These are phyloP conservation scores for Tolypocladium ophioglossoides DNA, from an alignment of 2,329 filamentous ascomycete species.

Conservation along the genomic window DNA sequence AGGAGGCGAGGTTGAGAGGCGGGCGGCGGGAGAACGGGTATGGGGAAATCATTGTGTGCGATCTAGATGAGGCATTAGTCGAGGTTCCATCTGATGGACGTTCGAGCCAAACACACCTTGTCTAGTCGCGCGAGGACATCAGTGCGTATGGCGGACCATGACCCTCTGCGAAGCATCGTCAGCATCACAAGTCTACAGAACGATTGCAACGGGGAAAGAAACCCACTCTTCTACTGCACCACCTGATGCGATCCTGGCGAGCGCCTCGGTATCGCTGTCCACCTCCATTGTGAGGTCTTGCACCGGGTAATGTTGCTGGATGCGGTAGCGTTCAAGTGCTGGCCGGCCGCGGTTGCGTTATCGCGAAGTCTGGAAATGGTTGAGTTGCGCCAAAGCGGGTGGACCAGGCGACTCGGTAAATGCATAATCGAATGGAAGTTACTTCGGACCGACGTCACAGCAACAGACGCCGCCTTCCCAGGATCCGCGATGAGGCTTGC, in stretches of 20 bases:
- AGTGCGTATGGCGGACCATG: constrained; percentile 58
- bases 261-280: constrained; percentile 39
- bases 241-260: constrained; percentile 39
- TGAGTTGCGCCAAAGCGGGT: background rate
- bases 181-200: constrained; percentile 8
- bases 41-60: constrained; percentile 63
- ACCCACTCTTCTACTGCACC: constrained; percentile 46
- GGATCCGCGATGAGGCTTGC: too few species aligned
- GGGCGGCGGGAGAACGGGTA: constrained; percentile 46
- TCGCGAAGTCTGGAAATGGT: background rate
- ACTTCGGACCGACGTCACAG: background rate
- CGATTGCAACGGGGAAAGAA: constrained; percentile 5
- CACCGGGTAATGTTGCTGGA: constrained; percentile 3
- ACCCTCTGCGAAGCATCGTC: constrained; percentile 39
- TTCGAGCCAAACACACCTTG: constrained; percentile 27
- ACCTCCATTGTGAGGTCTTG: constrained; percentile 36
- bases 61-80: constrained; percentile 41
- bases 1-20: constrained; percentile 30
- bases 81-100: constrained; percentile 3
- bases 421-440: background rate
- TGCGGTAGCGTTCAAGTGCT: background rate
- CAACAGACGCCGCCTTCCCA: background rate
- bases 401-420: background rate
- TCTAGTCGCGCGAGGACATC: constrained; percentile 59
- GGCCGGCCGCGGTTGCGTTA: background rate